phyloP scores from a whole-genome alignment of 495 filamentous ascomycete genomes.

The Tuber borchii region DNA sequence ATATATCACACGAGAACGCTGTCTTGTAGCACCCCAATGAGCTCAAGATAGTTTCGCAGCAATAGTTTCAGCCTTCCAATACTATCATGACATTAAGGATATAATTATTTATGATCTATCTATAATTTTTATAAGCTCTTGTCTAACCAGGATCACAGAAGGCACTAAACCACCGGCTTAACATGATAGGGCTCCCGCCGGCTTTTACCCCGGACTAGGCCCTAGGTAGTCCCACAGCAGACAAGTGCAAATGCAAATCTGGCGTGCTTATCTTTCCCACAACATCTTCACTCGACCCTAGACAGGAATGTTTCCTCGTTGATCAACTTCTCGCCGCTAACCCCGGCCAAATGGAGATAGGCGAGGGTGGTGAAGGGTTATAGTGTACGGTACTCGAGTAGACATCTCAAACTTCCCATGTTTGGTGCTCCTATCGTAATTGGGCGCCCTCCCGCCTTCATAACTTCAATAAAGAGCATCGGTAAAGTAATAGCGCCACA shows the following conservation, averaged over 20 bases:
- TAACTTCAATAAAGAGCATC: too few species aligned
- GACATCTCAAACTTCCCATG: neutral
- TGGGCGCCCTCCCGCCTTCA: neutral
- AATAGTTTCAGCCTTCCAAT: neutral
- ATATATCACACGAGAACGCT: neutral
- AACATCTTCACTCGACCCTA: neutral
- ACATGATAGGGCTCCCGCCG: neutral
- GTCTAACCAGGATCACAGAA: neutral
- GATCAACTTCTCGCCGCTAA: neutral
- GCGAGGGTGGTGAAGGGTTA: neutral
- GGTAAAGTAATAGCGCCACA: too few species aligned
- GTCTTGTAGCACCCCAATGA: too few species aligned
- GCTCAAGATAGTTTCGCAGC: neutral
- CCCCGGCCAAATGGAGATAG: neutral
- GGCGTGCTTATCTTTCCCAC: neutral
- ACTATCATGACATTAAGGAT: neutral
- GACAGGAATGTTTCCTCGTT: neutral
- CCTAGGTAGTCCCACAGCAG: neutral
- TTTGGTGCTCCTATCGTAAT: too few species aligned
- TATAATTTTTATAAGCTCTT: neutral
- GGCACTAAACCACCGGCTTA: neutral
- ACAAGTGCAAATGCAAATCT: neutral
- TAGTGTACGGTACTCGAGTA: neutral
- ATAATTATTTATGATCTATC: neutral
- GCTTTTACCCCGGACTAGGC: neutral